A percentile compares a stretch with the other conserved stretches of the same genome.
Conservation (phyloP, 345 rosid species). For the Boechera stricta region DNA sequence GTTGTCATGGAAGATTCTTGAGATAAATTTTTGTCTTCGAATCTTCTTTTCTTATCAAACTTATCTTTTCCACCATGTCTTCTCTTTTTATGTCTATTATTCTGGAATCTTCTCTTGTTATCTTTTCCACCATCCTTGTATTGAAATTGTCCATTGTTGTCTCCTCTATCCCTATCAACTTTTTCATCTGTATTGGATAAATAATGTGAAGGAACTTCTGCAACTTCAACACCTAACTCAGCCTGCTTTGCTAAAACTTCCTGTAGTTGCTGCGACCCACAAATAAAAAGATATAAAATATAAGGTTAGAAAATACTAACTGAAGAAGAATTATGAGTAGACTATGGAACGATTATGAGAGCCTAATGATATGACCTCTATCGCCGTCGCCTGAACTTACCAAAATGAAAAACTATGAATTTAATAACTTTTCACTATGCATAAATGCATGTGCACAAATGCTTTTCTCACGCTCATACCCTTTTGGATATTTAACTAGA, state of each 20-base stretch:
- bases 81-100: constrained; percentile 45
- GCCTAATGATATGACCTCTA: constrained; percentile 3
- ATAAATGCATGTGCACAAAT: background rate
- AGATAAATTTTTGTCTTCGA: constrained; percentile 37
- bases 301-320: constrained; percentile 3
- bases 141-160: constrained; percentile 40
- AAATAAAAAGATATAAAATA: background rate
- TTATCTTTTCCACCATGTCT: constrained; percentile 50
- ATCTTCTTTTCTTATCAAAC: constrained; percentile 44
- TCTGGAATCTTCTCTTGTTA: constrained; percentile 47
- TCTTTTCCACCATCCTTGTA: constrained; percentile 51
- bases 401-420: background rate
- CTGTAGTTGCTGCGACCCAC: constrained; percentile 75
- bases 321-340: constrained; percentile 5
- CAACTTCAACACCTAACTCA: constrained; percentile 88
- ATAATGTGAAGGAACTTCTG: constrained; percentile 84
- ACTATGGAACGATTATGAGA: background rate
- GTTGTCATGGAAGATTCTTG: constrained; percentile 42
- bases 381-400: background rate
- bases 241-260: constrained; percentile 92
- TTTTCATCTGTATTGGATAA: constrained; percentile 55
- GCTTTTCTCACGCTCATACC: background rate
- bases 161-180: constrained; percentile 30
- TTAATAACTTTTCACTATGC: background rate
- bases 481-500: background rate